Conservation (phyloP, 176 grass and related monocot genomes). For the Raddia distichophylla region DNA sequence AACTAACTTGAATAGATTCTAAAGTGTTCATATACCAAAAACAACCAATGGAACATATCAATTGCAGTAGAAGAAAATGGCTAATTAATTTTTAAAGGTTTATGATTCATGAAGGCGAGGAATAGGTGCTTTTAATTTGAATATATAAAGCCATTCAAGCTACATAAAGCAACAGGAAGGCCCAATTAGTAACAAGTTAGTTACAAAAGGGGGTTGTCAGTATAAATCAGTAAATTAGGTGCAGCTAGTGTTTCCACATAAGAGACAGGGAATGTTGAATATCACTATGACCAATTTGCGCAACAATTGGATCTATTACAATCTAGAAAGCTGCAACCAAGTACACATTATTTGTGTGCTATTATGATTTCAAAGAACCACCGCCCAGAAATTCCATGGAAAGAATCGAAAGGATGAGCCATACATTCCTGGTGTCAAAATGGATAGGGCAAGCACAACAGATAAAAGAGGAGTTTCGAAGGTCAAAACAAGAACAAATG, state of each 20-base stretch:
- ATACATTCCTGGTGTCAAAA: background rate
- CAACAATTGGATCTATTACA: slow-evolving; percentile 10
- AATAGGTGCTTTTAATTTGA: slow-evolving; percentile 27
- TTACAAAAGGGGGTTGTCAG: slow-evolving; percentile 14
- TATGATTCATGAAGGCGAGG: slow-evolving; percentile 16
- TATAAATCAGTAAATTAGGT: slow-evolving; percentile 37
- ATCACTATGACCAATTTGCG: slow-evolving; percentile 13
- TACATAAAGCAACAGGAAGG: slow-evolving; percentile 38
- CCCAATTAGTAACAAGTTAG: slow-evolving; percentile 12
- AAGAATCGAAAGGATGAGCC: background rate
- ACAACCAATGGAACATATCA: background rate
- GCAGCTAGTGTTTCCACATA: slow-evolving; percentile 15
- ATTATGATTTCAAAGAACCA: slow-evolving; percentile 29
- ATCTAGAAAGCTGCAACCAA: slow-evolving; percentile 32
- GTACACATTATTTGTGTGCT: slow-evolving; percentile 13
- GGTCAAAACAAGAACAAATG: background rate
- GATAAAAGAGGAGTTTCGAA: no score
- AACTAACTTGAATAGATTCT: slow-evolving; percentile 24
- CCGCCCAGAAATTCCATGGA: background rate
- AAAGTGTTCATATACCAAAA: slow-evolving; percentile 15
- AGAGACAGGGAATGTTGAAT: slow-evolving; percentile 24
- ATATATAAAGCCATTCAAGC: slow-evolving; percentile 21
- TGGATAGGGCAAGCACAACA: background rate
- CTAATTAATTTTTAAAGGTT: background rate
- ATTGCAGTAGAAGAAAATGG: background rate